Evolutionary conservation across 805 yeast genomes (phyloP), one percentile per base, ranked within the genome.

Genomic region (Pichia gijzeniarum): DNA sequence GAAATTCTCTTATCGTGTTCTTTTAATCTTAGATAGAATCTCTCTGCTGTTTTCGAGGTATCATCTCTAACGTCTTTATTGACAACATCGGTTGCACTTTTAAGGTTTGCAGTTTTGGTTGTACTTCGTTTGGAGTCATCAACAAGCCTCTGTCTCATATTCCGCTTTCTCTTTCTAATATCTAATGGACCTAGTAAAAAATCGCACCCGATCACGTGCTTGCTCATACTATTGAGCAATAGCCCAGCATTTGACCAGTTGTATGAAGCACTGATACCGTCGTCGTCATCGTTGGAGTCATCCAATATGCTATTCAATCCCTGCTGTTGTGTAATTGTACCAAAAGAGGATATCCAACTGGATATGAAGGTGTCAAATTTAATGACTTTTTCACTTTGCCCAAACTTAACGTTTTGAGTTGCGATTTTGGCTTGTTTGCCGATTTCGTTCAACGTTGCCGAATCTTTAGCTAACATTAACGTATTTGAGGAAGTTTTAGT

Each of bases 111-210:
- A 0, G 80, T 79, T 2, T 71, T 68, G 2, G 70, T 60, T 3
- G 54, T 55, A 0, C 66, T 65, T 1, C 63, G 58, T 41, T 54
- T 60, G n/a, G 63, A 58, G 16, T 76, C 76, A 43, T 73, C 79
- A 33, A 63, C 73, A 5, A 64, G 56, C 28, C 69, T 72, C 44
- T 54, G 64, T 36, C 53, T 62, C 0, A 58, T 17, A 1, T 22
- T 57, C n/a, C 68, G 54, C n/a, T 59, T 63, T 53, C 73, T 77
- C 50, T 76, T 73, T 51, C 82, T 82, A 2, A 81, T 68, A 16
- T 75, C 78, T 35, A 86, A 64, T 0, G 95, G 89, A 0, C 95
- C 95, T 44, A 80, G 65, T 49, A 87, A 61, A 57, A 82, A 85
- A 50, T 81, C 85, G 18, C 71, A 64, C 0, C 77, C 72, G 0